Conservation (phyloP, 805 yeast genomes). For the Kodamaea neixiangensis region DNA sequence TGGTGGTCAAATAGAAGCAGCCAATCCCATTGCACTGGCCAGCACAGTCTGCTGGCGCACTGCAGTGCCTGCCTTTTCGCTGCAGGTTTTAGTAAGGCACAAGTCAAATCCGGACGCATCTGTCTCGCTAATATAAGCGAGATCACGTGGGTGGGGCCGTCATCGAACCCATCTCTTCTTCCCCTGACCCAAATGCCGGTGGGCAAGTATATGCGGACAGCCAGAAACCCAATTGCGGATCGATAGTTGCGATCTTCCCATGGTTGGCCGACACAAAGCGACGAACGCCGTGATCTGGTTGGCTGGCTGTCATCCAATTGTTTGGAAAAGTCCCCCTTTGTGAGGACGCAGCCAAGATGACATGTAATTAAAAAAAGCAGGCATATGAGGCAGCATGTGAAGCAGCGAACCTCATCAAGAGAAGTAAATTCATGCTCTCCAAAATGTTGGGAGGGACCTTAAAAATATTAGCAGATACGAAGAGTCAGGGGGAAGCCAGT, state of each 20-base stretch:
- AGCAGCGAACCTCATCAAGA: neutral
- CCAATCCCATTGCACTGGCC: neutral
- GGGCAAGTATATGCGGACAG: neutral
- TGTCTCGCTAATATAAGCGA: neutral
- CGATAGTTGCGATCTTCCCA: neutral
- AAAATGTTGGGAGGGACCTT: neutral
- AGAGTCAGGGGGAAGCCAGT: neutral
- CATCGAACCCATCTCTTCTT: neutral
- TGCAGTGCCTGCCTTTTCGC: neutral
- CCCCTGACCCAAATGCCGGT: neutral
- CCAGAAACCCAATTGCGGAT: neutral
- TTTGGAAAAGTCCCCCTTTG: neutral
- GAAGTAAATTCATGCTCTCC: neutral
- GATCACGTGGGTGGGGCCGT: neutral
- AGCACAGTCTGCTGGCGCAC: neutral
- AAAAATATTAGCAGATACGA: neutral
- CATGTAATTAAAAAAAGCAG: neutral
- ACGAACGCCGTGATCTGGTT: neutral
- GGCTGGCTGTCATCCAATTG: neutral
- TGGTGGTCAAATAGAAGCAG: too few relatives aligned
- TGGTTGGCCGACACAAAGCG: neutral
- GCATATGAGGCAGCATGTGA: too few relatives aligned
- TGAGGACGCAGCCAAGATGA: neutral
- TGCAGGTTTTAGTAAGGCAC: constrained; percentile 4
- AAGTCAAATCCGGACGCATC: neutral